Conservation (phyloP, 106 monocot genomes). For the Narthecium ossifragum region DNA sequence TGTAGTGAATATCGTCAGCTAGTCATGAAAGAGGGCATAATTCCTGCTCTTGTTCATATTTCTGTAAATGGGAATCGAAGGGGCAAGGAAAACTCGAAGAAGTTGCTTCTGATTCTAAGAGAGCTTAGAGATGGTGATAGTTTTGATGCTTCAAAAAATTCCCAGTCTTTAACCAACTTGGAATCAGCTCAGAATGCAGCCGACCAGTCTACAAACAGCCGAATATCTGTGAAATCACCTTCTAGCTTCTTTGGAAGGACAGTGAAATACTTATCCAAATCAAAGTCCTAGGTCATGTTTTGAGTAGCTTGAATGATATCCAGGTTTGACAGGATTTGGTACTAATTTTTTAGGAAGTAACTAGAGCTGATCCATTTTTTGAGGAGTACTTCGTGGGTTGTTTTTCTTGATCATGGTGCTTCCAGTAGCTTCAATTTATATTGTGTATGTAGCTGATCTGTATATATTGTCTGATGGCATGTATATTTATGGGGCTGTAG, state of each 20-base stretch:
- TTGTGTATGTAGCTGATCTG: too few species aligned
- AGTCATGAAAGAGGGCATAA: constrained; percentile 80
- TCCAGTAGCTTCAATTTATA: too few species aligned
- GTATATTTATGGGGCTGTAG: too few species aligned
- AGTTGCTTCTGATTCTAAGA: constrained; percentile 67
- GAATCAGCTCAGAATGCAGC: background rate
- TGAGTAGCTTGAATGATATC: too few species aligned
- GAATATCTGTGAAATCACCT: constrained; percentile 11
- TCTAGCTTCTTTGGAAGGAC: constrained; percentile 44
- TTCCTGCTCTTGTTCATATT: constrained; percentile 70
- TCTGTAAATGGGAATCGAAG: constrained; percentile 64
- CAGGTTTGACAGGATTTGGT: too few species aligned
- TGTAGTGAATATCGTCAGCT: constrained; percentile 37
- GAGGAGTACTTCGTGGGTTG: too few species aligned
- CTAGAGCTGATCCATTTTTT: background rate
- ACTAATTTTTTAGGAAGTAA: too few species aligned
- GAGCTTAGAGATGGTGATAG: constrained; percentile 19
- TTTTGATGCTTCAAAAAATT: background rate
- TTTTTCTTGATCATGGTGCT: too few species aligned
- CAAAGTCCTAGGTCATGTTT: constrained; percentile 9
- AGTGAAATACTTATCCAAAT: constrained; percentile 33
- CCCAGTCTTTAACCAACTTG: background rate
- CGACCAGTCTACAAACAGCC: background rate
- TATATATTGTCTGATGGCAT: too few species aligned
- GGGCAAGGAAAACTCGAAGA: constrained; percentile 33